phyloP scores from a whole-genome alignment of 768 basidiomycete genomes.

The Artomyces pyxidatus region DNA sequence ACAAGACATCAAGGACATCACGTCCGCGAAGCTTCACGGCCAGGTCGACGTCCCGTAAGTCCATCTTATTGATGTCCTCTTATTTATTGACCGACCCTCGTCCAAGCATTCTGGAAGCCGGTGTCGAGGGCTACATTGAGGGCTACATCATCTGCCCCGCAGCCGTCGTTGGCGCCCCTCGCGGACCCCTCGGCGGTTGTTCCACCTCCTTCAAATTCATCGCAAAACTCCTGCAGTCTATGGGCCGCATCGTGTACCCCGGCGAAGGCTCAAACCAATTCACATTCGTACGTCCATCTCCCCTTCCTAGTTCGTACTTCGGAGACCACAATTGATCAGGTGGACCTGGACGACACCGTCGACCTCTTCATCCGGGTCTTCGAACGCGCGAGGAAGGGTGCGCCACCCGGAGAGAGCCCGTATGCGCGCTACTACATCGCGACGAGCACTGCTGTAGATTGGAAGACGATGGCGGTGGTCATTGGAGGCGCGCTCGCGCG shows the following conservation, averaged over 20 bases:
- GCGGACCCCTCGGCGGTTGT: neutral
- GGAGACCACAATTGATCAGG: neutral
- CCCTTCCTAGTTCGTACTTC: neutral
- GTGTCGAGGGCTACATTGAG: constrained; percentile 1
- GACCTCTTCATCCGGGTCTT: constrained; percentile 5
- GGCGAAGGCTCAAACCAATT: constrained; percentile 8
- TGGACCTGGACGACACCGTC: constrained; percentile 5
- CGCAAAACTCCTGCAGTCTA: neutral
- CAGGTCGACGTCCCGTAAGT: constrained; percentile 3
- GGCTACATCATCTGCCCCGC: constrained; percentile 7
- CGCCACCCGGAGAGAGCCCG: neutral
- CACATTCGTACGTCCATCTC: neutral
- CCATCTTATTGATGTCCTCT: neutral
- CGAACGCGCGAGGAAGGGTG: neutral
- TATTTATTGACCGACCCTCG: neutral
- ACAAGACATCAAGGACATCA: constrained; percentile 7
- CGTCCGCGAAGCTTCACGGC: constrained; percentile 5
- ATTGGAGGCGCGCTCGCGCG: neutral
- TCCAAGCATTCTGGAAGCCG: constrained; percentile 3
- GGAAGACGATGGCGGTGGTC: constrained; percentile 3
- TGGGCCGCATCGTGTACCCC: constrained; percentile 1
- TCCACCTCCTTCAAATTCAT: constrained; percentile 6
- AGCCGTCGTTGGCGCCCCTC: constrained; percentile 3
- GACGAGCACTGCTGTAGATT: neutral
- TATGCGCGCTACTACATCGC: constrained; percentile 10